phyloP scores from a whole-genome alignment of 331 rosid genomes.

The Quercus phellos region DNA sequence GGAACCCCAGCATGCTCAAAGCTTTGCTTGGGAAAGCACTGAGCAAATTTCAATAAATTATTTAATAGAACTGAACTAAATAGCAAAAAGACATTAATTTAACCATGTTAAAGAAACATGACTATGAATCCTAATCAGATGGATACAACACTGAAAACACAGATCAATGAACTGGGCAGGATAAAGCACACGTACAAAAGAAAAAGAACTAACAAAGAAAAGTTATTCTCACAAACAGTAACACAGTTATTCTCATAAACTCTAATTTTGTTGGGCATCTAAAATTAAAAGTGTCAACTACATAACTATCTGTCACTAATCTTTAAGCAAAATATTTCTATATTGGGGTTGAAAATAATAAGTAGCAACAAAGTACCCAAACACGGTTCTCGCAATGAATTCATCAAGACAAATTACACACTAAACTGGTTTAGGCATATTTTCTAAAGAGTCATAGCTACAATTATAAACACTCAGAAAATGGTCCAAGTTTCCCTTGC shows the following conservation, averaged over 20 bases:
- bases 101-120: not conserved
- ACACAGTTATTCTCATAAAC: not conserved
- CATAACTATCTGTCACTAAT: not conserved
- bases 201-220: constrained; percentile 1
- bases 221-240: constrained; percentile 8
- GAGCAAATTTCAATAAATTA: not conserved
- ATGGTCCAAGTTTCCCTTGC: not conserved
- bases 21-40: not conserved
- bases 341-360: not conserved
- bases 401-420: not conserved
- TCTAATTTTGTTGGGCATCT: not conserved
- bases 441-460: not conserved
- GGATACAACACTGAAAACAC: constrained; percentile 1
- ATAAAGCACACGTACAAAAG: not conserved
- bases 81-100: not conserved
- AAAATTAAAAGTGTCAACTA: not conserved
- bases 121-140: constrained; percentile 4
- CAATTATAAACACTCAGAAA: not conserved
- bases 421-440: not conserved
- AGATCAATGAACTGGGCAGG: not conserved
- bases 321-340: not conserved
- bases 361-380: not conserved
- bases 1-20: constrained; percentile 3
- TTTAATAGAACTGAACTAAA: not conserved
- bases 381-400: not conserved